phyloP scores from a whole-genome alignment of 768 basidiomycete genomes.

The Zangia roseola region DNA sequence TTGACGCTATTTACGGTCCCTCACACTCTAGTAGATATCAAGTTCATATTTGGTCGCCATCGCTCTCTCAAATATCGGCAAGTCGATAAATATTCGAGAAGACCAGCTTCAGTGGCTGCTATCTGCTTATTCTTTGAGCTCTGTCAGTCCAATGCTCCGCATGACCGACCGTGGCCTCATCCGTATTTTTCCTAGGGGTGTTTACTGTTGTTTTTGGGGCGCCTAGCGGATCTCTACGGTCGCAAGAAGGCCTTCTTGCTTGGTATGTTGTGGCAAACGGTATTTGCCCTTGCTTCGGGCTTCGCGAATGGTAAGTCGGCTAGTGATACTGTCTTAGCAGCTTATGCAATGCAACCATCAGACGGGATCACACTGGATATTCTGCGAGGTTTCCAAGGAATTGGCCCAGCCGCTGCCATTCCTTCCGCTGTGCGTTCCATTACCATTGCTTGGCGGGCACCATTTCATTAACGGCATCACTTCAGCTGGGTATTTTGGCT shows the following conservation, averaged over 20 bases:
- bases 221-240: conserved; percentile 78
- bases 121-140: conserved; percentile 67
- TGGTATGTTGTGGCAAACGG: conserved; percentile 53
- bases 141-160: conserved; percentile 40
- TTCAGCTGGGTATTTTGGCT: conserved; percentile 78
- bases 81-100: conserved; percentile 47
- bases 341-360: conserved; percentile 20
- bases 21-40: conserved; percentile 26
- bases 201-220: conserved; percentile 70
- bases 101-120: conserved; percentile 63
- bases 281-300: conserved; percentile 62
- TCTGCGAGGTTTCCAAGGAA: conserved; percentile 75
- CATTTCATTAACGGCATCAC: neutral
- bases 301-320: conserved; percentile 50
- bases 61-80: conserved; percentile 51
- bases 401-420: conserved; percentile 73
- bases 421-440: conserved; percentile 59
- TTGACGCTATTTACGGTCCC: neutral
- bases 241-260: conserved; percentile 64
- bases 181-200: conserved; percentile 54
- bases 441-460: neutral
- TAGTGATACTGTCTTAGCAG: neutral
- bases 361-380: conserved; percentile 63
- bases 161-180: neutral
- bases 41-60: conserved; percentile 47